Evolutionary conservation across 441 rosid genomes (phyloP).

Genomic region (Jatropha multifida): DNA sequence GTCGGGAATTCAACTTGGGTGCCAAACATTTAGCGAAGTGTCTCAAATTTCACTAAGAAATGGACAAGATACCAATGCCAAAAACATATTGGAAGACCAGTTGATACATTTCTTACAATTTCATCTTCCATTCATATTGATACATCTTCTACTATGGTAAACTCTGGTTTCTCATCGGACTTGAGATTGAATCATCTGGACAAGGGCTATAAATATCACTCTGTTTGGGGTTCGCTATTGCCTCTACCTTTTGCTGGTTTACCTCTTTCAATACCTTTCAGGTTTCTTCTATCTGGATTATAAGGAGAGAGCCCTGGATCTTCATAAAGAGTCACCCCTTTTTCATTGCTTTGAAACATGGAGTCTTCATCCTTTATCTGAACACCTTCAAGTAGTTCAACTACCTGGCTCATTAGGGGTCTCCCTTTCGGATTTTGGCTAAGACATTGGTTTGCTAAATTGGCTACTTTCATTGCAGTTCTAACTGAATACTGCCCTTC

Average conservation of each 20-base stretch:
- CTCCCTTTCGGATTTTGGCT: slow-evolving; percentile 98
- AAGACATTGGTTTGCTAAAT: slow-evolving; percentile 83
- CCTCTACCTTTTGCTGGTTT: slow-evolving; percentile 45
- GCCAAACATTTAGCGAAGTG: neutral
- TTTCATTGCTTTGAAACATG: slow-evolving; percentile 39
- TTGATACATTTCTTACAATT: slow-evolving; percentile 31
- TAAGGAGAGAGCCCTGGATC: slow-evolving; percentile 39
- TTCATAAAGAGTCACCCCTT: slow-evolving; percentile 56
- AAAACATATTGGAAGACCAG: slow-evolving; percentile 31
- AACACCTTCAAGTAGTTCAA: slow-evolving; percentile 68
- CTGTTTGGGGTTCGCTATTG: slow-evolving; percentile 45
- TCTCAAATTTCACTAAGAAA: neutral
- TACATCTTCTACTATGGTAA: slow-evolving; percentile 29
- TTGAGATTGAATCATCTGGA: slow-evolving; percentile 23
- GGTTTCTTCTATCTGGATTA: slow-evolving; percentile 20
- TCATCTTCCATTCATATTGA: slow-evolving; percentile 27
- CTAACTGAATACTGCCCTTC: slow-evolving; percentile 81
- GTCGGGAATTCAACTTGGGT: neutral
- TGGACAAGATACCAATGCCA: slow-evolving; percentile 10
- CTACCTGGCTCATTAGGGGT: slow-evolving; percentile 88
- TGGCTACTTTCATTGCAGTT: slow-evolving; percentile 72
- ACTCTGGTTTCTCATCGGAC: slow-evolving; percentile 31
- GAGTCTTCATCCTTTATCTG: slow-evolving; percentile 49
- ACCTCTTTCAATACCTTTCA: slow-evolving; percentile 25
- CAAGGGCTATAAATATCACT: slow-evolving; percentile 16